phyloP scores from a whole-genome alignment of 192 early-diverging fungal species.

The Coemansia sp. region DNA sequence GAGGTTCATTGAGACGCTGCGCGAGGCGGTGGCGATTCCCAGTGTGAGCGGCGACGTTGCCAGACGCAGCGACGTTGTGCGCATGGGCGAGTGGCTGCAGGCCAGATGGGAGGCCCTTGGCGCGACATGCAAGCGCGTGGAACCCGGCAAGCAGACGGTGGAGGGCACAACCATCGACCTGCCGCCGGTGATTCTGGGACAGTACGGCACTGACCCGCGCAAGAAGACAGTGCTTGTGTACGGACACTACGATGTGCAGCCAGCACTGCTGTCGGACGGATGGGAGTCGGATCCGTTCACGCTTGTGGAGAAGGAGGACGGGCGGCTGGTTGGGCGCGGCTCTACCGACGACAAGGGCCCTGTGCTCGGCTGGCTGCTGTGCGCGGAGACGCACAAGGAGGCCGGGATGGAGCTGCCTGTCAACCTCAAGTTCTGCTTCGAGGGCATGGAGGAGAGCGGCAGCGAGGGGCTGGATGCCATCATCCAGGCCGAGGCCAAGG shows the following conservation, averaged over 20 bases:
- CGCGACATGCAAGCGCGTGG: conserved; percentile 60
- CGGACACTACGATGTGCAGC: conserved; percentile 99
- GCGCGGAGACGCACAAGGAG: conserved; percentile 90
- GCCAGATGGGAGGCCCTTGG: conserved; percentile 72
- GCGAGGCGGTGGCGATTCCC: conserved; percentile 87
- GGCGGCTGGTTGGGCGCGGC: conserved; percentile 87
- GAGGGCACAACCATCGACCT: conserved; percentile 78
- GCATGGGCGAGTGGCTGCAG: conserved; percentile 89
- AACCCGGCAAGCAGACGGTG: conserved; percentile 83
- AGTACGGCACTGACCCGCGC: conserved; percentile 83
- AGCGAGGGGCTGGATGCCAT: conserved; percentile 93
- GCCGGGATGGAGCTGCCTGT: conserved; percentile 89
- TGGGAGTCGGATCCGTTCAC: conserved; percentile 94
- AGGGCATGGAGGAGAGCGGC: conserved; percentile 91
- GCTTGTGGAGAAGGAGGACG: conserved; percentile 81
- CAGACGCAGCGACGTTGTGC: conserved; percentile 77
- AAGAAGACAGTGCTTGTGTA: conserved; percentile 98
- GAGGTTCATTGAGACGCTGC: conserved; percentile 80
- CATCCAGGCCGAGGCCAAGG: conserved; percentile 83
- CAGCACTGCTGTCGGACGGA: conserved; percentile 79
- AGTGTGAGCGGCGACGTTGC: conserved; percentile 76
- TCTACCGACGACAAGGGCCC: conserved; percentile 98
- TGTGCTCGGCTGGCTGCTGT: conserved; percentile 96
- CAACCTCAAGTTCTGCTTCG: conserved; percentile 96
- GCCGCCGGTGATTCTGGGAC: conserved; percentile 90